These are phyloP conservation scores for Scutellaria minor DNA, from an alignment of 257 asterid species.

Conservation along the genomic window DNA sequence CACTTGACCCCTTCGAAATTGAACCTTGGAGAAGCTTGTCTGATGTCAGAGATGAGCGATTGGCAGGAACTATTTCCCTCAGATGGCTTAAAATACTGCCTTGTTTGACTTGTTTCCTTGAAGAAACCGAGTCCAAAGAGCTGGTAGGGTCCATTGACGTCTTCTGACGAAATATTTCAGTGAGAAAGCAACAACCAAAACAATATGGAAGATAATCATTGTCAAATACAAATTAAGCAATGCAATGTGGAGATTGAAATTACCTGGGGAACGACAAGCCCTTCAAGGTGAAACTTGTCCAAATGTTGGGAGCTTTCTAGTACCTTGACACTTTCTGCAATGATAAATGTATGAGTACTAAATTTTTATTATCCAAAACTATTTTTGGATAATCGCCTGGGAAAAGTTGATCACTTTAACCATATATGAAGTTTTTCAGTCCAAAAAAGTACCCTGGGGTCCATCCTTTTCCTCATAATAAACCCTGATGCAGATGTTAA, in stretches of 20 bases:
- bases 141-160: constrained; percentile 32
- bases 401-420: constrained; percentile 17
- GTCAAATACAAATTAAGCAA: constrained; percentile 25
- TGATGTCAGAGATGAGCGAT: constrained; percentile 65
- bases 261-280: constrained; percentile 58
- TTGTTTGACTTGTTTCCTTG: constrained; percentile 49
- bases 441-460: constrained; percentile 1
- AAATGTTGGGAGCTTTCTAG: constrained; percentile 41
- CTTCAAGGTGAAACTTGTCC: constrained; percentile 49
- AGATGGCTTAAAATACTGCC: constrained; percentile 37
- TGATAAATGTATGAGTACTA: constrained; percentile 29
- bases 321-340: constrained; percentile 53
- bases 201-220: constrained; percentile 19
- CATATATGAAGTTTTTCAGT: constrained; percentile 25
- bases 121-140: constrained; percentile 44
- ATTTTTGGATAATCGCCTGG: neutral
- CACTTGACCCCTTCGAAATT: constrained; percentile 44
- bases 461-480: constrained; percentile 18
- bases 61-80: constrained; percentile 80
- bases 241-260: constrained; percentile 29
- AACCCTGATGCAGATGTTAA: constrained; percentile 10
- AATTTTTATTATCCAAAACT: constrained; percentile 23
- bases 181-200: constrained; percentile 29
- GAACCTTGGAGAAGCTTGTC: constrained; percentile 47
- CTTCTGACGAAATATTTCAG: constrained; percentile 41